Evolutionary conservation across 805 yeast genomes (phyloP).

Genomic region (Metschnikowia anglica): DNA sequence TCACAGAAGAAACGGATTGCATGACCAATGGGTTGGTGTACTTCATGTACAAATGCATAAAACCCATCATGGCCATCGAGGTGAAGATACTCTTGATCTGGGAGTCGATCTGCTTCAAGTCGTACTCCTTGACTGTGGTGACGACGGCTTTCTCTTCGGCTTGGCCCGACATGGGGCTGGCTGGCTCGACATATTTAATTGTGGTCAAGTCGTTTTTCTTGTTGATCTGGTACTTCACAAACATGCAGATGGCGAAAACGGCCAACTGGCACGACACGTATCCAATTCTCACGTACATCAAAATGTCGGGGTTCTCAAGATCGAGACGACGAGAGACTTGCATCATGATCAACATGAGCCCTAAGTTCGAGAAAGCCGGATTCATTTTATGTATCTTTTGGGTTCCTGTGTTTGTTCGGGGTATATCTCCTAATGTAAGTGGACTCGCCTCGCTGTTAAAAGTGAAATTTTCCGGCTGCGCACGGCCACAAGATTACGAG

Average conservation of each 20-base stretch:
- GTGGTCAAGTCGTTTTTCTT: slow-evolving; percentile 81
- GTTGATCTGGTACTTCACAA: slow-evolving; percentile 58
- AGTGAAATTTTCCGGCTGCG: background rate
- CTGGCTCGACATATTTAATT: slow-evolving; percentile 84
- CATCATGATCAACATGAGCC: slow-evolving; percentile 94
- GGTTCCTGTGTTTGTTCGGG: no score
- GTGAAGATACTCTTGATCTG: slow-evolving; percentile 83
- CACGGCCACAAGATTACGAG: background rate
- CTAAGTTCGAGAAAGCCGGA: slow-evolving; percentile 84
- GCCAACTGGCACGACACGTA: slow-evolving; percentile 71
- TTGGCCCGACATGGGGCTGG: slow-evolving; percentile 75
- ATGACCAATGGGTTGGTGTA: slow-evolving; percentile 95
- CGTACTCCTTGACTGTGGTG: slow-evolving; percentile 94
- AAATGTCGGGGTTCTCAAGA: slow-evolving; percentile 76
- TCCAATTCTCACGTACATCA: slow-evolving; percentile 71
- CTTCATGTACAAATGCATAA: slow-evolving; percentile 97
- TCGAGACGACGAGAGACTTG: slow-evolving; percentile 87
- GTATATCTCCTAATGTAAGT: no score
- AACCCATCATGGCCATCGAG: slow-evolving; percentile 93
- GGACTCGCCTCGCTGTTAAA: no score
- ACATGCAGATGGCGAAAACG: slow-evolving; percentile 65
- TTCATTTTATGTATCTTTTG: slow-evolving; percentile 59
- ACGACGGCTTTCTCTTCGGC: slow-evolving; percentile 72
- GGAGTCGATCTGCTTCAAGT: slow-evolving; percentile 77
- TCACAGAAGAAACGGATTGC: slow-evolving; percentile 89